Evolutionary conservation across 805 yeast genomes (phyloP).

Genomic region (Metschnikowia amazonensis): DNA sequence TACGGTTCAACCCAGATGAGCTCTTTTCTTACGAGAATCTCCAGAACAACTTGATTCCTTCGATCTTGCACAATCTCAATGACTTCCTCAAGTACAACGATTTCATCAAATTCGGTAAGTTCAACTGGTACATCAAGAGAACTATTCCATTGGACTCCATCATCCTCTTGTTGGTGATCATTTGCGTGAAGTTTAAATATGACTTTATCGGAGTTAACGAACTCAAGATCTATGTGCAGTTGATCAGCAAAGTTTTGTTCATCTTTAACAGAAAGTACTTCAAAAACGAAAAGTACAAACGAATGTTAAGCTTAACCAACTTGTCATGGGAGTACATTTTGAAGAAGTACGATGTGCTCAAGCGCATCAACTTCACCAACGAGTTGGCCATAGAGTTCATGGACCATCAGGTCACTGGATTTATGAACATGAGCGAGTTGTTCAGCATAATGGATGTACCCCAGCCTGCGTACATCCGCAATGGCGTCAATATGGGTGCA

Average conservation of each 20-base stretch:
- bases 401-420: slow-evolving; percentile 40
- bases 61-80: slow-evolving; percentile 52
- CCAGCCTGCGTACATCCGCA: slow-evolving; percentile 27
- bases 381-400: slow-evolving; percentile 29
- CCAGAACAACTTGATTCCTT: slow-evolving; percentile 51
- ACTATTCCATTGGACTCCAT: slow-evolving; percentile 61
- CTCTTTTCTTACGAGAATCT: slow-evolving; percentile 50
- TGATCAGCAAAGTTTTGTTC: slow-evolving; percentile 41
- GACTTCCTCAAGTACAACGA: slow-evolving; percentile 52
- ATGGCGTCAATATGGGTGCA: slow-evolving; percentile 13
- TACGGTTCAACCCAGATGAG: slow-evolving; percentile 33
- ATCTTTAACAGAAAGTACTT: slow-evolving; percentile 43
- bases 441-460: slow-evolving; percentile 44
- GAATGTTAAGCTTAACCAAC: slow-evolving; percentile 43
- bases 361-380: slow-evolving; percentile 24
- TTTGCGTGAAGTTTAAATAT: slow-evolving; percentile 49
- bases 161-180: slow-evolving; percentile 47
- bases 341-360: slow-evolving; percentile 31
- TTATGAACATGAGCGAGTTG: slow-evolving; percentile 38
- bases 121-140: slow-evolving; percentile 58
- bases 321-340: slow-evolving; percentile 42
- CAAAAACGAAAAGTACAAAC: slow-evolving; percentile 43
- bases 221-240: slow-evolving; percentile 34
- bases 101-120: slow-evolving; percentile 49
- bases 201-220: slow-evolving; percentile 37